A percentile compares a stretch with the other conserved stretches of the same genome.
Evolutionary conservation across 2,329 filamentous ascomycete species (phyloP).

Genomic region (Penicillium sp.): DNA sequence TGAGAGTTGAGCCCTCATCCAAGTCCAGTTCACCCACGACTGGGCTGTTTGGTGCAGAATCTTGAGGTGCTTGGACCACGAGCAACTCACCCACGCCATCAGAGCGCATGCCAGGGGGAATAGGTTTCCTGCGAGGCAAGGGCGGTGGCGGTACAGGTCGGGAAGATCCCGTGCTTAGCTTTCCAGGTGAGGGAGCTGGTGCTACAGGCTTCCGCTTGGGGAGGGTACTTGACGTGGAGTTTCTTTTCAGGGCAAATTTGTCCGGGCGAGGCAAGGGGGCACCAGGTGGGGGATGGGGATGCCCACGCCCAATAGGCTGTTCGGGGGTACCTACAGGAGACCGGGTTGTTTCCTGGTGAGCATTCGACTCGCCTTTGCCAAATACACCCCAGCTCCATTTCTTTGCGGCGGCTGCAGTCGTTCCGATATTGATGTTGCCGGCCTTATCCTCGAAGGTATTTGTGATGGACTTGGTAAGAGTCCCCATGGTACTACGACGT

Average conservation of each 20-base stretch:
- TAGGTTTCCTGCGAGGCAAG: slow-evolving; percentile 50
- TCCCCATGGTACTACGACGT: slow-evolving; percentile 33
- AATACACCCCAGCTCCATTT: slow-evolving; percentile 61
- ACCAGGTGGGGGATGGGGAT: slow-evolving; percentile 78
- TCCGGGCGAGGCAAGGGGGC: slow-evolving; percentile 73
- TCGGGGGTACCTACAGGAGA: slow-evolving; percentile 48
- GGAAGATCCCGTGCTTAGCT: slow-evolving; percentile 30
- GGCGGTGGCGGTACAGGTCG: slow-evolving; percentile 47
- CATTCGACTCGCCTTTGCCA: slow-evolving; percentile 41
- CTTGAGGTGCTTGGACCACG: slow-evolving; percentile 65
- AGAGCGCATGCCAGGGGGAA: slow-evolving; percentile 31
- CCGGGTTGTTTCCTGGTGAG: slow-evolving; percentile 42
- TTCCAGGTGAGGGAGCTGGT: slow-evolving; percentile 40
- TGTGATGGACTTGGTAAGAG: slow-evolving; percentile 27
- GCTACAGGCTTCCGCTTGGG: slow-evolving; percentile 67
- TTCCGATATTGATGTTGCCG: slow-evolving; percentile 45
- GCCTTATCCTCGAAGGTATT: slow-evolving; percentile 39
- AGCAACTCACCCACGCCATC: slow-evolving; percentile 56
- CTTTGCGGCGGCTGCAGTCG: slow-evolving; percentile 59
- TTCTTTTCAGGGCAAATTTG: slow-evolving; percentile 57
- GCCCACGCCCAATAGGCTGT: slow-evolving; percentile 79
- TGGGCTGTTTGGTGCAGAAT: slow-evolving; percentile 54
- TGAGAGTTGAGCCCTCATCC: slow-evolving; percentile 7
- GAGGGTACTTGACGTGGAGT: slow-evolving; percentile 50
- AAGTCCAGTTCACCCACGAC: slow-evolving; percentile 23